These are phyloP conservation scores for Kitagawia praeruptora DNA, from an alignment of 129 eudicot genomes.

Conservation along the genomic window DNA sequence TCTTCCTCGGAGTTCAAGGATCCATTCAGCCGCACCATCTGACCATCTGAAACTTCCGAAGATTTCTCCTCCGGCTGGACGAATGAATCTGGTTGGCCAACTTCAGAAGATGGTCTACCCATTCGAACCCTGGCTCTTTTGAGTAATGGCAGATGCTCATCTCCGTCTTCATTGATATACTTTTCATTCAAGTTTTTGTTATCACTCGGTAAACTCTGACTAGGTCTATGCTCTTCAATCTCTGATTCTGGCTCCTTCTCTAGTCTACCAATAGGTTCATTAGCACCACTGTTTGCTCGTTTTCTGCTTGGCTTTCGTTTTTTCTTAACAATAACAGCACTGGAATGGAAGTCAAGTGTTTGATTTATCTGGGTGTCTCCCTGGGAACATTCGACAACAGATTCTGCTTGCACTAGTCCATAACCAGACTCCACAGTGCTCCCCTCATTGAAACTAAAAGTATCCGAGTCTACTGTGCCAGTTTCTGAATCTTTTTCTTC, in stretches of 20 bases:
- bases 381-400: conserved; percentile 28
- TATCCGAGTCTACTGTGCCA: conserved; percentile 49
- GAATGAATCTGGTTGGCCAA: conserved; percentile 21
- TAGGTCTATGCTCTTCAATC: conserved; percentile 22
- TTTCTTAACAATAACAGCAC: conserved; percentile 50
- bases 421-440: conserved; percentile 49
- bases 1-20: conserved; percentile 32
- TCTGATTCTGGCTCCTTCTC: conserved; percentile 29
- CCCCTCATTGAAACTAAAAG: conserved; percentile 43
- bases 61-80: conserved; percentile 22
- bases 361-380: conserved; percentile 42
- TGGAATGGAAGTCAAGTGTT: conserved; percentile 54
- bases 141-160: conserved; percentile 82
- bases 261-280: conserved; percentile 22
- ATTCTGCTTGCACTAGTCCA: conserved; percentile 32
- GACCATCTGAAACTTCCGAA: conserved; percentile 23
- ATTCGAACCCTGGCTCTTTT: conserved; percentile 92
- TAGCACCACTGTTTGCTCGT: conserved; percentile 30
- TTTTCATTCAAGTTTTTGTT: conserved; percentile 24
- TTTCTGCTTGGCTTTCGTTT: conserved; percentile 75
- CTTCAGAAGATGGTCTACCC: conserved; percentile 51
- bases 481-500: conserved; percentile 65
- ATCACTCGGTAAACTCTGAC: conserved; percentile 19
- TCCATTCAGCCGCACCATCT: conserved; percentile 6
- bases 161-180: conserved; percentile 62